These are phyloP conservation scores for Polyporus arcularius DNA, from an alignment of 768 basidiomycete species.

Conservation along the genomic window DNA sequence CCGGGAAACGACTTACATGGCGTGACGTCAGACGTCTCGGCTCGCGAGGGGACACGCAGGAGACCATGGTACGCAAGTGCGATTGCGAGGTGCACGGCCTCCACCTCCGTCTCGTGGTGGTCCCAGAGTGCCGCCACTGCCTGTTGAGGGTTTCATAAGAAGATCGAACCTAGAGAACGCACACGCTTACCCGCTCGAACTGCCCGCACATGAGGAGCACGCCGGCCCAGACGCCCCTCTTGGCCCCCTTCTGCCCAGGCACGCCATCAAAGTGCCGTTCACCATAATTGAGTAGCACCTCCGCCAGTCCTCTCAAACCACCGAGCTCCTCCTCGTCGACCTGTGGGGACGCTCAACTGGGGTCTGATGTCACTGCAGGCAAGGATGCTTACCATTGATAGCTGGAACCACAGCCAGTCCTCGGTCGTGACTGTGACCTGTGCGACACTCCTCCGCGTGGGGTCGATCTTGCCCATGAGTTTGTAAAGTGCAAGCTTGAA, in stretches of 20 bases:
- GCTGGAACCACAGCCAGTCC: constrained; percentile 99
- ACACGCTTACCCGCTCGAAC: constrained; percentile 76
- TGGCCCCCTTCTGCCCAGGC: constrained; percentile 56
- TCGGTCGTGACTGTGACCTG: constrained; percentile 91
- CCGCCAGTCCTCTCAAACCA: constrained; percentile 71
- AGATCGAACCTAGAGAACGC: not conserved
- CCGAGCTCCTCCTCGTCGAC: constrained; percentile 83
- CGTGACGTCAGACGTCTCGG: constrained; percentile 83
- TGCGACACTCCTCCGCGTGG: constrained; percentile 72
- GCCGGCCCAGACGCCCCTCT: constrained; percentile 74
- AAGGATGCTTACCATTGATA: constrained; percentile 65
- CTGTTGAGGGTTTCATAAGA: constrained; percentile 38
- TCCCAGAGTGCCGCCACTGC: constrained; percentile 91
- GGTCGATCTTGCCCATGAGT: constrained; percentile 90
- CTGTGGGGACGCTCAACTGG: constrained; percentile 33
- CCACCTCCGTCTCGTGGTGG: constrained; percentile 82
- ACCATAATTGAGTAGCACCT: constrained; percentile 76
- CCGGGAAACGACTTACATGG: constrained; percentile 55
- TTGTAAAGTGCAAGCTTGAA: constrained; percentile 98
- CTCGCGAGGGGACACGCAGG: constrained; percentile 76
- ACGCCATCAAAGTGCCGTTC: constrained; percentile 81
- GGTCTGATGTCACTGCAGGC: too few relatives aligned
- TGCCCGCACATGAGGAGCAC: constrained; percentile 90
- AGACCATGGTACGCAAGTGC: constrained; percentile 93
- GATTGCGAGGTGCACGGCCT: constrained; percentile 92